phyloP scores from a whole-genome alignment of 2,329 filamentous ascomycete species.

The Aspergillus latus region DNA sequence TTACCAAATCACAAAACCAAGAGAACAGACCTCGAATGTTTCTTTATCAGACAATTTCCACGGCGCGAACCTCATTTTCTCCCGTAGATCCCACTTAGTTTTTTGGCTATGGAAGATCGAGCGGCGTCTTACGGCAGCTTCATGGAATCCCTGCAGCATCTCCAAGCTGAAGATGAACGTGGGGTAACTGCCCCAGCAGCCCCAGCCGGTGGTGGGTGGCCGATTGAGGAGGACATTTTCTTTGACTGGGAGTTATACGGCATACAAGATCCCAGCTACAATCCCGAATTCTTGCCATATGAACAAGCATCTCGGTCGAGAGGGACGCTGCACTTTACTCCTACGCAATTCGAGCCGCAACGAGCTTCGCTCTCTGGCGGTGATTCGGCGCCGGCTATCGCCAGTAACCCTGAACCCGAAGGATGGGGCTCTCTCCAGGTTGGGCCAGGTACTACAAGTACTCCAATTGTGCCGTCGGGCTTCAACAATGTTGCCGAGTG shows the following conservation, averaged over 20 bases:
- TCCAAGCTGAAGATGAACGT: background rate
- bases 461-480: background rate
- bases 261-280: background rate
- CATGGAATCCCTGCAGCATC: background rate
- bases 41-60: too few species aligned
- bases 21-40: too few species aligned
- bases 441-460: background rate
- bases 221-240: conserved; percentile 6
- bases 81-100: too few species aligned
- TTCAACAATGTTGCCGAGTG: conserved; percentile 33
- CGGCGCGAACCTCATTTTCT: too few species aligned
- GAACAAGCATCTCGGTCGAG: background rate
- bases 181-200: conserved; percentile 1
- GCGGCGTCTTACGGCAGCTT: background rate
- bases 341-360: background rate
- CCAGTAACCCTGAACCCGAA: background rate
- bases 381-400: background rate
- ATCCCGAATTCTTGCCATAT: background rate
- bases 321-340: background rate
- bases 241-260: conserved; percentile 16
- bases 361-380: background rate
- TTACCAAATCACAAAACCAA: too few species aligned
- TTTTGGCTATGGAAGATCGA: background rate
- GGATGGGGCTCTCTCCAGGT: background rate
- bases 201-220: background rate